Conservation (phyloP, 2,329 filamentous ascomycete genomes). For the Geoglossum cookeanum region DNA sequence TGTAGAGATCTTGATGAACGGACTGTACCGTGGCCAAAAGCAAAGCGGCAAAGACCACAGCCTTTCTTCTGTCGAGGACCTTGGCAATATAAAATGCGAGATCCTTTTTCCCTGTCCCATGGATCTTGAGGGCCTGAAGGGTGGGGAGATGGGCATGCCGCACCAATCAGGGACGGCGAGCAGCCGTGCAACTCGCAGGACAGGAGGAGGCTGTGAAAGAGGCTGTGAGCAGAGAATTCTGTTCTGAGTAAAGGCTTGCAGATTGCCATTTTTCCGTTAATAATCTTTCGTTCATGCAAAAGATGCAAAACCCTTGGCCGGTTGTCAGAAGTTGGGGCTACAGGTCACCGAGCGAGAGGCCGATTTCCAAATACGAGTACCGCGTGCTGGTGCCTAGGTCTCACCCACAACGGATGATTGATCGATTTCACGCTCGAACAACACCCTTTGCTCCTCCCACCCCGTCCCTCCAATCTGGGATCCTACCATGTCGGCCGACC, state of each 20-base stretch:
- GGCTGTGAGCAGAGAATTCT: not conserved
- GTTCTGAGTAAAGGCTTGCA: not conserved
- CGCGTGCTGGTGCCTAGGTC: not conserved
- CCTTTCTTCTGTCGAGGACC: not conserved
- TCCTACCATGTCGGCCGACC: conserved; percentile 9
- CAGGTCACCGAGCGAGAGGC: not conserved
- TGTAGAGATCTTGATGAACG: not conserved
- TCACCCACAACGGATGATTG: not conserved
- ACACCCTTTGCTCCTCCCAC: no score
- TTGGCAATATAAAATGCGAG: not conserved
- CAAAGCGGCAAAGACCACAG: not conserved
- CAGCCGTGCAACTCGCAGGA: not conserved
- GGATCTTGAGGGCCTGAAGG: not conserved
- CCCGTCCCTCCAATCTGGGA: not conserved
- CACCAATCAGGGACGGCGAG: not conserved
- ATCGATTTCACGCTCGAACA: not conserved
- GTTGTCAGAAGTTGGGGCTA: not conserved
- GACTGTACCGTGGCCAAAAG: not conserved
- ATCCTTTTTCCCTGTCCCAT: not conserved
- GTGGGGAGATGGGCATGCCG: not conserved
- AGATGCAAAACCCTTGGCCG: not conserved
- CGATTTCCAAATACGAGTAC: not conserved
- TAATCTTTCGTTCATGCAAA: not conserved
- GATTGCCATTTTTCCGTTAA: not conserved
- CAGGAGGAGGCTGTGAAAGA: not conserved